Base-by-base conservation (phyloP, 2,329 filamentous ascomycete genomes). In the Ophiostoma ulmi region DNA sequence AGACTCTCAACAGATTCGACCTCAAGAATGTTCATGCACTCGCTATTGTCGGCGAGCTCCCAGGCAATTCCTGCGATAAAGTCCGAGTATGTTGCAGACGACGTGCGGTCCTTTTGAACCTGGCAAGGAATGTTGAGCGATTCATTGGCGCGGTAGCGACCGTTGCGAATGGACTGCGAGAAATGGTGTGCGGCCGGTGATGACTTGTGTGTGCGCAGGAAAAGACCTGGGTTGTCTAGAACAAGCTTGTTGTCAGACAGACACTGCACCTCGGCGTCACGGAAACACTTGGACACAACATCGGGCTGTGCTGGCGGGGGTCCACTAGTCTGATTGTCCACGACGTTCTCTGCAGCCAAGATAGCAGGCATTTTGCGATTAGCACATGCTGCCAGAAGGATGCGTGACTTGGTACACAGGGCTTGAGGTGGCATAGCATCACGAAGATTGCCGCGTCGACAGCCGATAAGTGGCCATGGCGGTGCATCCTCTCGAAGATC, bases 401-500 rank as follows among this genome's bases (percentile, higher is more conserved):
- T 58, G 17, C 69, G 73, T 2, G 74, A 74, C 36, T 73, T 72
- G 41, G 76, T 75, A 61, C 77, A 78, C 2, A 77, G 72, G 0
- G 75, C 71, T 64, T 77, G 76, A 0, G 72, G 70, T 5, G 75
- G 74, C 63, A 77, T 75, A 0, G 76, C 74, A 22, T 77, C 75
- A 0, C 76, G 74, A 2, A 78, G 74, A 14, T 74, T 76, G 0
- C 77, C 77, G 2, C 77, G 76, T 0, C 77, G 75, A 41, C 77
- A 78, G 6, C 77, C 77, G 39, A 78, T 77, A 41, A 77, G 55
- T 5, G 76, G 77, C 77, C 77, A 78, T 0, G 77, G 74, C 10
- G 77, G 76, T 1, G 76, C 76, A 36, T 78, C 77, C 35, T 78
- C 76, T 0, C 77, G 74, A 5, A 77, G 73, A 61, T 77, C 74